Evolutionary conservation across 1,139 yeast genomes (phyloP).

Genomic region (Geotrichum aggregatum): DNA sequence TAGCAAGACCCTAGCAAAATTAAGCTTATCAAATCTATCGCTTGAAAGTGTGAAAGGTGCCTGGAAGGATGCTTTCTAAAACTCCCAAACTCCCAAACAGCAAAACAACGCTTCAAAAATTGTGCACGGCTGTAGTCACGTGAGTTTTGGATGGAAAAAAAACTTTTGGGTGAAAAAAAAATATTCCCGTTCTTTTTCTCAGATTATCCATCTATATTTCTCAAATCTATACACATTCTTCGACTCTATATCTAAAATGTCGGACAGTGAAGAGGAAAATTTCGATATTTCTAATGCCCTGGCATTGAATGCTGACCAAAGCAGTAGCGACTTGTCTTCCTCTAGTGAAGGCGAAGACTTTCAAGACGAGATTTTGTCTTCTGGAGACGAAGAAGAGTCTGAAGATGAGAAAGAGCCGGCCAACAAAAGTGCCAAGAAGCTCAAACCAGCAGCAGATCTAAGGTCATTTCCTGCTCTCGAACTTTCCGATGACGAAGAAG

Average conservation of each 20-base stretch:
- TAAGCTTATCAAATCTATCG: too few species aligned
- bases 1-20: too few species aligned
- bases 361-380: conserved; percentile 57
- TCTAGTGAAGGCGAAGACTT: conserved; percentile 40
- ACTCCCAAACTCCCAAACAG: too few species aligned
- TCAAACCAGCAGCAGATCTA: conserved; percentile 22
- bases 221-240: not conserved
- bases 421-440: conserved; percentile 28
- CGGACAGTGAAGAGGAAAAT: conserved; percentile 50
- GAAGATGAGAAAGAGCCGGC: conserved; percentile 31
- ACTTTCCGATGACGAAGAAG: conserved; percentile 59
- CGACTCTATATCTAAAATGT: conserved; percentile 20
- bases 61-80: not conserved
- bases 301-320: conserved; percentile 42
- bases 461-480: conserved; percentile 61
- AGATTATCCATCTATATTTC: not conserved
- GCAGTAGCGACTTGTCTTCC: conserved; percentile 40
- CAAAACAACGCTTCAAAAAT: not conserved
- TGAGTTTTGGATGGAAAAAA: too few species aligned
- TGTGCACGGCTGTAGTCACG: conserved; percentile 12
- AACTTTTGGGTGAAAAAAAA: conserved; percentile 3
- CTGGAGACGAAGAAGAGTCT: conserved; percentile 45
- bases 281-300: conserved; percentile 65
- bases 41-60: too few species aligned
- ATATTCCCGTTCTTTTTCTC: not conserved